Percentiles rank a stretch among this genome's conserved stretches.
Evolutionary conservation across 495 filamentous ascomycete species (phyloP).

Genomic region (Penicillium odoratum): DNA sequence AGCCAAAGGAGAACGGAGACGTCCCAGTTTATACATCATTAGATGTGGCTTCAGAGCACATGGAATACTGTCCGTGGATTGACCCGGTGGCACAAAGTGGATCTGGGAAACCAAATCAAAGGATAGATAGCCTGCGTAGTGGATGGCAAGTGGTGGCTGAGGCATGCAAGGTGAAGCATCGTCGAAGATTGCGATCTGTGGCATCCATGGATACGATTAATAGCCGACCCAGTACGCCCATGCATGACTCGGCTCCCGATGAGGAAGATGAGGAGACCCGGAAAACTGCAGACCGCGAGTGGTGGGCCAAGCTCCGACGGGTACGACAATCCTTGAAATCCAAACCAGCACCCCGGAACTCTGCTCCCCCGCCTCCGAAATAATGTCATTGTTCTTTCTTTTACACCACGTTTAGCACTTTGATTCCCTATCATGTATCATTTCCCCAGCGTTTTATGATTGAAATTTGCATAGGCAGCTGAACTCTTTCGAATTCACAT

Average conservation of each 20-base stretch:
- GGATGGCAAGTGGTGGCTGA: slow-evolving; percentile 50
- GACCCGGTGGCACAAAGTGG: slow-evolving; percentile 59
- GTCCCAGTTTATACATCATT: slow-evolving; percentile 59
- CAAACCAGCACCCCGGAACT: slow-evolving; percentile 37
- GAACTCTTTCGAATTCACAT: not conserved
- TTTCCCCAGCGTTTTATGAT: not conserved
- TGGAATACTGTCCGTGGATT: slow-evolving; percentile 82
- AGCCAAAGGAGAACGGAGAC: slow-evolving; percentile 54
- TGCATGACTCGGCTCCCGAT: slow-evolving; percentile 23
- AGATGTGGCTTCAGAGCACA: slow-evolving; percentile 67
- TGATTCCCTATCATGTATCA: not conserved
- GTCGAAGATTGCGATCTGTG: slow-evolving; percentile 34
- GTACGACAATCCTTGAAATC: slow-evolving; percentile 49
- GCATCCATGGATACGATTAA: slow-evolving; percentile 24
- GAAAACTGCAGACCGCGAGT: slow-evolving; percentile 48
- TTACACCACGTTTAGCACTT: not conserved
- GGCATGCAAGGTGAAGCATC: slow-evolving; percentile 42
- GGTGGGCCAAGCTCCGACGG: slow-evolving; percentile 53
- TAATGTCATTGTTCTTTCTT: not conserved
- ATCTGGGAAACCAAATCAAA: slow-evolving; percentile 34
- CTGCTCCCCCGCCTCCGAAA: slow-evolving; percentile 3
- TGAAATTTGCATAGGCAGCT: not conserved
- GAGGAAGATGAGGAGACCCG: slow-evolving; percentile 37
- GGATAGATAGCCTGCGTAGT: slow-evolving; percentile 32
- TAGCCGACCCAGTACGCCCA: slow-evolving; percentile 27